Conservation (phyloP, 306 rosid genomes). For the Geum urbanum region DNA sequence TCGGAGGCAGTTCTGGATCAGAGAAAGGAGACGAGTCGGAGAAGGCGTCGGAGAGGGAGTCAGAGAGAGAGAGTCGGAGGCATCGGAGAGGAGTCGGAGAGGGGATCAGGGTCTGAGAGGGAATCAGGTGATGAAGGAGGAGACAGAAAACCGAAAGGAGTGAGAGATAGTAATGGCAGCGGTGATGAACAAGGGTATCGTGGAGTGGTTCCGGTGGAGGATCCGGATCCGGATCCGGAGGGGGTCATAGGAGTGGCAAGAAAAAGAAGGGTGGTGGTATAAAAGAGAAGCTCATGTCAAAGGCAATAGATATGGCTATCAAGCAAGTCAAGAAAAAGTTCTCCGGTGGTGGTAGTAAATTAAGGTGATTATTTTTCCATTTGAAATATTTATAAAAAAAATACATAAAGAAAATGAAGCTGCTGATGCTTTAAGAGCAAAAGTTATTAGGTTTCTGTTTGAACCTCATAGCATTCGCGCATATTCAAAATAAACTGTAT, state of each 20-base stretch:
- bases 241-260: not conserved
- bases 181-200: not conserved
- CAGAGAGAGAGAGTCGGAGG: not conserved
- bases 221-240: too few relatives aligned
- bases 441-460: not conserved
- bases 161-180: not conserved
- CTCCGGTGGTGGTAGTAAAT: not conserved
- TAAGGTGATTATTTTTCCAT: too few relatives aligned
- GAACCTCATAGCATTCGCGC: not conserved
- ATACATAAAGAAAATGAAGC: not conserved
- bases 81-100: not conserved
- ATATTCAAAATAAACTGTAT: not conserved
- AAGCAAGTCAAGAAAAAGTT: not conserved
- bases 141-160: not conserved
- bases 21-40: not conserved
- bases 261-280: not conserved
- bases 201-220: too few relatives aligned
- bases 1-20: not conserved
- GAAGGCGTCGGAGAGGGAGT: not conserved
- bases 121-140: not conserved
- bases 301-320: not conserved
- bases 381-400: too few relatives aligned
- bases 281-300: not conserved
- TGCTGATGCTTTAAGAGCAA: not conserved
- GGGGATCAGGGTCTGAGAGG: too few relatives aligned